Evolutionary conservation across 192 early-diverging fungal species (phyloP), one percentile per base, ranked within the genome.

Genomic region (Spizellomyces punctatus): DNA sequence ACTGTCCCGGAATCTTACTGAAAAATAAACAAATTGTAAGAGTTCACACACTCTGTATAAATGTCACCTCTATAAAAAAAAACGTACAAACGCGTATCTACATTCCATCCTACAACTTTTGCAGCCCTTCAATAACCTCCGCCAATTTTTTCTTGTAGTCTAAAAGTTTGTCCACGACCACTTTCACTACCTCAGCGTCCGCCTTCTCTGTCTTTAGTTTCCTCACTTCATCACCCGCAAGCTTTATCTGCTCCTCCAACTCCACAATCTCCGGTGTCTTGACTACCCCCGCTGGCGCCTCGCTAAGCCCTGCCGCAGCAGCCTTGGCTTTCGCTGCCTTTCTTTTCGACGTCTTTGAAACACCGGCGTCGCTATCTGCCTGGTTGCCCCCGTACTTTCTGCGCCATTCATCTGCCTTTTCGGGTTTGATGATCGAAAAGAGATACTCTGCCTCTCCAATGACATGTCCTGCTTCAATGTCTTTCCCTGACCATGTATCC

Each of bases 391-490:
- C 92, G 80, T 92, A 99, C 77, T 89, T 90, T 12, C 73, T 64
- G 19, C 91, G 85, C 86, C 89, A 93, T 58, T 88, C 84, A n/a
- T 91, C 87, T 54, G 87, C 91, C 81, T 85, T 85, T 81, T 90
- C 89, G 72, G 93, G 90, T 63, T 97, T 93, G 73, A 99, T 97
- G 58, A 75, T 82, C 60, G 83, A 89, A 81, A 99, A 99, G 57
- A 99, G 85, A 76, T 98, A 94, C 74, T 93, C 93, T 48, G 96
- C 81, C 72, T 89, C 89, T 69, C 89, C 90, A 61, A 98, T 85
- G 63, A 81, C 79, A 76, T 99, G 98, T 8, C 93, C 94, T 4
- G 86, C 75, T n/a, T 79, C 72, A 63, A 98, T 88, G 64, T 94
- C 98, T 12, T 86, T 74, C 12, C 64, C 82, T 16, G 6, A 63